Percentiles rank a stretch among this genome's conserved stretches.
phyloP scores from a whole-genome alignment of 163 green algal genomes.

The Prototheca wickerhamii region DNA sequence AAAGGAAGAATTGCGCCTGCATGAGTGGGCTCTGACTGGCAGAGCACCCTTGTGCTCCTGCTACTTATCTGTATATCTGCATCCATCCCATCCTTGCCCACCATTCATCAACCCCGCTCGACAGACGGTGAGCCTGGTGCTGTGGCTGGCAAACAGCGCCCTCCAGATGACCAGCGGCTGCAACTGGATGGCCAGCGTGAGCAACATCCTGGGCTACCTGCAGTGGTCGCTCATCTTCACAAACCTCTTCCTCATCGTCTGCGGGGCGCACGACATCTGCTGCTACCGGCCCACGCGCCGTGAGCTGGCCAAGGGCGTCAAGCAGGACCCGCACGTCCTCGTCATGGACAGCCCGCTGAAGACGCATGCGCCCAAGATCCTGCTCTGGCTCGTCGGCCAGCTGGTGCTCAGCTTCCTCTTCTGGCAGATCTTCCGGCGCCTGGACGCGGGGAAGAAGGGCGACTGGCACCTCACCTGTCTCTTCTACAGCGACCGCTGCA shows the following conservation, averaged over 20 bases:
- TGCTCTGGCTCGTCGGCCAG: constrained; percentile 3
- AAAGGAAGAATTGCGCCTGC: too few species aligned
- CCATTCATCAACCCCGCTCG: too few species aligned
- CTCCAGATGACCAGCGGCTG: neutral
- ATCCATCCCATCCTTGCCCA: too few species aligned
- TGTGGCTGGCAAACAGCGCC: neutral
- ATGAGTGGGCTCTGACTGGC: too few species aligned
- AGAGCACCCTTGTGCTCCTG: too few species aligned
- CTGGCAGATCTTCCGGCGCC: neutral
- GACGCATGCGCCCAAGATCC: constrained; percentile 9
- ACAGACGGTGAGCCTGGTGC: constrained; percentile 4
- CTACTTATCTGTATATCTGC: too few species aligned
- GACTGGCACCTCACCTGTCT: too few species aligned
- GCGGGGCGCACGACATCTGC: neutral
- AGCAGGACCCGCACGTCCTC: neutral
- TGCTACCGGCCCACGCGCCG: neutral
- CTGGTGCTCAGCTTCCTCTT: neutral
- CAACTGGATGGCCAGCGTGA: neutral
- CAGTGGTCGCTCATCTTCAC: constrained; percentile 3
- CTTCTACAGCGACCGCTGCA: too few species aligned
- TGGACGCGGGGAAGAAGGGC: too few species aligned
- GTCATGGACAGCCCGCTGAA: neutral
- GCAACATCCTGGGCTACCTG: constrained; percentile 11
- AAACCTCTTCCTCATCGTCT: neutral
- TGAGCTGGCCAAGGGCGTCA: neutral